Evolutionary conservation across 305 asterid species (phyloP), one percentile per base, ranked within the genome.

Genomic region (Petunia hybrid): DNA sequence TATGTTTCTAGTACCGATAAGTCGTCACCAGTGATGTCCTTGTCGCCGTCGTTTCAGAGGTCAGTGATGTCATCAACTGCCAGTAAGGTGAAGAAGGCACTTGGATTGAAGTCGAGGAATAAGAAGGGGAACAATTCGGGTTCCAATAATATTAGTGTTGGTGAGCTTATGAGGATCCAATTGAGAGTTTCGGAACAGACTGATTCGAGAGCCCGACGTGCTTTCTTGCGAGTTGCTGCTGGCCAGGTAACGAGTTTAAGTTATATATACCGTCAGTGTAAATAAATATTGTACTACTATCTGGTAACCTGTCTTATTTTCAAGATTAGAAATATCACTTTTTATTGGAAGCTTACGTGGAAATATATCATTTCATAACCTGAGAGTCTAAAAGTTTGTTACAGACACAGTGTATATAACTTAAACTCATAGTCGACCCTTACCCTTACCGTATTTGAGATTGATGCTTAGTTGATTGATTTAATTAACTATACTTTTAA

Each of bases 111-210:
- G 84, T 78, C 91, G 57, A 82, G 60, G 86, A 87, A 81, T 88
- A 92, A 85, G 31, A 80, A 60, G 51, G 88, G 79, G 77, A 87
- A 81, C 87, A 87, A 84, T 61, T 83, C 80, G 71, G 88, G 83
- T 42, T 83, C 60, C 60, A 22, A 22, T 22, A 22, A 22, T 70
- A 70, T 14, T 12, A 82, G 83, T 22, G 84, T 77, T 77, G 93
- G 92, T 55, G 98, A 95, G 85, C 86, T 95, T 83, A 89, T 93
- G 84, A 91, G 97, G 90, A 83, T 90, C 66, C 99, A 95, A 87
- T 91, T 95, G 99, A 88, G 89, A 87, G 85, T 93, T 68, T 88
- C 98, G 46, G 98, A 93, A 84, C 93, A 86, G 84, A 87, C 86
- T 14, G 97, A 95, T 92, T 91, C 97, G 41, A 89, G 98, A 81